phyloP scores from a whole-genome alignment of 2,329 filamentous ascomycete genomes.

The Colletotrichum lupini region DNA sequence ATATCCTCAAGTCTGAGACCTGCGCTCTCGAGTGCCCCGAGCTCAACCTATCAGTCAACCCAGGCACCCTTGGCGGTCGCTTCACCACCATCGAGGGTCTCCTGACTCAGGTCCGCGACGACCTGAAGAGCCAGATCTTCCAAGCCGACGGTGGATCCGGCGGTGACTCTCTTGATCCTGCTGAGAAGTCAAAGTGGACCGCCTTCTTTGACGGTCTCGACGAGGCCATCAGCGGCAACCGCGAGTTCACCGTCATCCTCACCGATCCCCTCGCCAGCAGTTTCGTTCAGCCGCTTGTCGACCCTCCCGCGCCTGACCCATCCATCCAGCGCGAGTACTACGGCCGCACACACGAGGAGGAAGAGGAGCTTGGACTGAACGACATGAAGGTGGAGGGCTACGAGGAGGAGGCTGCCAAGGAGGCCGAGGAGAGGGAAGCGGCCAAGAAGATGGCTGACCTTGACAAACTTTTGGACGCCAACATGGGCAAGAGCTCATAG shows the following conservation, averaged over 20 bases:
- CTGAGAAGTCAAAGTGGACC: conserved; percentile 79
- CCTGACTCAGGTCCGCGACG: conserved; percentile 89
- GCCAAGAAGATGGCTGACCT: conserved; percentile 34
- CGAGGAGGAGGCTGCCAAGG: conserved; percentile 62
- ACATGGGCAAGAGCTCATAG: conserved; percentile 27
- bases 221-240: conserved; percentile 81
- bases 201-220: conserved; percentile 83
- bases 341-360: conserved; percentile 87
- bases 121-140: conserved; percentile 90
- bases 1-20: conserved; percentile 96
- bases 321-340: conserved; percentile 88
- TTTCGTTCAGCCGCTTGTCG: conserved; percentile 91
- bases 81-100: conserved; percentile 98
- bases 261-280: conserved; percentile 91
- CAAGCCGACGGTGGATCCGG: conserved; percentile 67
- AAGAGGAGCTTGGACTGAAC: conserved; percentile 88
- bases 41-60: conserved; percentile 86
- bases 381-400: conserved; percentile 97
- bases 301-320: conserved; percentile 76
- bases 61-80: conserved; percentile 91
- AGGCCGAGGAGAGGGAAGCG: conserved; percentile 28
- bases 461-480: conserved; percentile 35
- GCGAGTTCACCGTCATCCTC: conserved; percentile 84
- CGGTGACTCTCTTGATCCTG: conserved; percentile 79
- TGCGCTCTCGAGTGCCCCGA: conserved; percentile 90